Evolutionary conservation across 2,329 filamentous ascomycete species (phyloP).

Genomic region (Colletotrichum sp.): DNA sequence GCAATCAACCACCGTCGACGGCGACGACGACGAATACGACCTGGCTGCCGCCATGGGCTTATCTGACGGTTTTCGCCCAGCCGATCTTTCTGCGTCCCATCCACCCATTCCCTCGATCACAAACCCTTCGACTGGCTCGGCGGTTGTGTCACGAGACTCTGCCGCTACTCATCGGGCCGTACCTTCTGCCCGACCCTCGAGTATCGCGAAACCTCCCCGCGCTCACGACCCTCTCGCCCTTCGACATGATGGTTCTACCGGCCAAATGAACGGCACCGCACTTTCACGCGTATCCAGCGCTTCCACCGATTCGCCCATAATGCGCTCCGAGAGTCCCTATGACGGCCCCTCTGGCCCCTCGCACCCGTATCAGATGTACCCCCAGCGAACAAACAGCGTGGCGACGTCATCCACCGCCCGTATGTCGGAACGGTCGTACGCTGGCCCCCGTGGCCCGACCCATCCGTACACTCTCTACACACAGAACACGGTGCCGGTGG

Average conservation of each 20-base stretch:
- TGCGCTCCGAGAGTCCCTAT: constrained; percentile 67
- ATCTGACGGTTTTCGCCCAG: constrained; percentile 57
- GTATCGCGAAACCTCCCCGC: constrained; percentile 59
- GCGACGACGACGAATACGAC: constrained; percentile 54
- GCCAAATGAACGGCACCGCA: not conserved
- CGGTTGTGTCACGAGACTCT: constrained; percentile 13
- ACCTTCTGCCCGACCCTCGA: constrained; percentile 51
- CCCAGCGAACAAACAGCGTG: constrained; percentile 73
- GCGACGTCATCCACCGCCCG: constrained; percentile 74
- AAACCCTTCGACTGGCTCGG: constrained; percentile 24
- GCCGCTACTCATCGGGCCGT: constrained; percentile 22
- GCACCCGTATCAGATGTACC: constrained; percentile 85
- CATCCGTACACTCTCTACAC: constrained; percentile 89
- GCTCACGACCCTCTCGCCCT: constrained; percentile 56
- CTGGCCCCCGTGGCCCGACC: constrained; percentile 69
- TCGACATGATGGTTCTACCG: constrained; percentile 53
- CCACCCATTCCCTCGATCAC: constrained; percentile 28
- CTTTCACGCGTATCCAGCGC: constrained; percentile 30
- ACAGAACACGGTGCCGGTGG: constrained; percentile 73
- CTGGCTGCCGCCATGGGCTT: constrained; percentile 55
- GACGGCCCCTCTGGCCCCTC: constrained; percentile 75
- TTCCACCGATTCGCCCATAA: constrained; percentile 41
- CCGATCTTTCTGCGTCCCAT: constrained; percentile 26
- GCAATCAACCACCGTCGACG: constrained; percentile 32
- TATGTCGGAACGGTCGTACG: constrained; percentile 62